Base-by-base conservation (phyloP, 192 early-diverging fungal species). In the Linderina pennispora region DNA sequence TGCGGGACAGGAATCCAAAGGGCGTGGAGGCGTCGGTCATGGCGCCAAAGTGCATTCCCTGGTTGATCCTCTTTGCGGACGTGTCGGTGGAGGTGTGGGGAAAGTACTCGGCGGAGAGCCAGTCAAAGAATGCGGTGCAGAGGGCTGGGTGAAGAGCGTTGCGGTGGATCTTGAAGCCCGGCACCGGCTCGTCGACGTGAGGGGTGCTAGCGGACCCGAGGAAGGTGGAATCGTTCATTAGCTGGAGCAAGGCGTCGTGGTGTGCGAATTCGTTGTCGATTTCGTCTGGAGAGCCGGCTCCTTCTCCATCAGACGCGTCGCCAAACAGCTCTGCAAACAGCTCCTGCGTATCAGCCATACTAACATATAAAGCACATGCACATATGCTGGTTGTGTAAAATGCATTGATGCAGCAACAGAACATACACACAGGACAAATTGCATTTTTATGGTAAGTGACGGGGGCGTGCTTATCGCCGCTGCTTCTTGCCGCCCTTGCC, bases 41-140 rank as follows among this genome's bases (percentile, higher is more conserved):
- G 9, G 44, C 43, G 23, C 65, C 65, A 22, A 69, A 69, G 23
- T 69, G 53, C 66, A 69, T 58, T 0, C 53, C 66, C 34, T 69
- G 66, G 47, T 69, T 69, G 25, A 40, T 28, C 3, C 57, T 40
- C 9, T 3, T 22, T 11, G 21, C 13, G 21, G 11, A 8, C 2
- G 7, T 16, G 11, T 26, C 16, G 3, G 13, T 4, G 10, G 51
- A 41, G 16, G 60, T 55, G 23, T 18, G 11, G 18, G 45, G 7
- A 45, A 67, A 67, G 23, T 67, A 67, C 45, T 46, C 50, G 14
- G 40, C n/a, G 20, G 22, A 44, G 38, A 66, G 63, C 55, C 57
- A 66, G 3, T 53, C 24, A 21, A 59, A 66, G 22, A 47, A 66
- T 10, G 22, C 43, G 10, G 3, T 15, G 28, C 55, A 48, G 8